Conservation (phyloP, 2,329 filamentous ascomycete species). For the Chaetothyriales sp. region DNA sequence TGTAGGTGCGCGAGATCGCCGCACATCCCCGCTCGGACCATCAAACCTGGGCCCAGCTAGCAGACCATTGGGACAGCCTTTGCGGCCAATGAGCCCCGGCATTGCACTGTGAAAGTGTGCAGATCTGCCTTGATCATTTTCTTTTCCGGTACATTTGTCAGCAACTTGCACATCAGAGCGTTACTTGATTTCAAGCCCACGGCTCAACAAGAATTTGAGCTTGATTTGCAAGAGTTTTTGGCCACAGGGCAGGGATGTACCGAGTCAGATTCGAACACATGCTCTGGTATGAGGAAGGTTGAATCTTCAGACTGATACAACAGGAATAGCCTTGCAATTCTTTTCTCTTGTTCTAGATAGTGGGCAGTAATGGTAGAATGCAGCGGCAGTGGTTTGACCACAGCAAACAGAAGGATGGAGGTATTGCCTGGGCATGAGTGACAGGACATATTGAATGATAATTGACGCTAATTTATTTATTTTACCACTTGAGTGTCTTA, state of each 20-base stretch:
- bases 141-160: not conserved
- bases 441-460: not conserved
- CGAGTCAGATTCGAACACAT: not conserved
- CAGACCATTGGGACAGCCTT: not conserved
- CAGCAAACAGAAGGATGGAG: not conserved
- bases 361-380: not conserved
- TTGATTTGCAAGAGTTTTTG: not conserved
- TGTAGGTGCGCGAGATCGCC: slow-evolving; percentile 25
- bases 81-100: slow-evolving; percentile 3
- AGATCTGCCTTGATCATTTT: not conserved
- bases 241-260: not conserved
- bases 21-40: slow-evolving; percentile 22
- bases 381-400: not conserved
- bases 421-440: not conserved
- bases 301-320: not conserved
- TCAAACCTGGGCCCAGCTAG: slow-evolving; percentile 14
- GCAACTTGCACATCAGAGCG: not conserved
- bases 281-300: not conserved
- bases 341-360: not conserved
- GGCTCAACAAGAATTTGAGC: not conserved
- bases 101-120: slow-evolving; percentile 8
- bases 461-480: not conserved
- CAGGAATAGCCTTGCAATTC: not conserved
- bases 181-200: not conserved
- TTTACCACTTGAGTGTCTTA: too few species aligned